Percentiles rank a stretch among this genome's conserved stretches.
These are phyloP conservation scores for Leucosporidium creatinivorum DNA, from an alignment of 768 basidiomycete species.

Conservation along the genomic window DNA sequence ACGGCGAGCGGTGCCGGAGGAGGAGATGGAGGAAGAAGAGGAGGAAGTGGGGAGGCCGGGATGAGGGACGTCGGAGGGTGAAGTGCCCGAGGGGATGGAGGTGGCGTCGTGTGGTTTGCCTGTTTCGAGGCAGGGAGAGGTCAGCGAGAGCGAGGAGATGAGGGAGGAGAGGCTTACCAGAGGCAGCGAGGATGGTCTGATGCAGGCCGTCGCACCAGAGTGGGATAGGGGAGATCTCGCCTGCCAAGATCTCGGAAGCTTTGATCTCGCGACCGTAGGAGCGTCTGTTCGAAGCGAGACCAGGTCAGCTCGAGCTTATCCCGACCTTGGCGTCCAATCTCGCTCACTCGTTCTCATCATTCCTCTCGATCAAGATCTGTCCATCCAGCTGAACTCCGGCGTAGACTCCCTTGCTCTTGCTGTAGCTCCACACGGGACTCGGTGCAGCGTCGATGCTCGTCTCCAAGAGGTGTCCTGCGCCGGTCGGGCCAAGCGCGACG, in stretches of 20 bases:
- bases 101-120: not conserved
- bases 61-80: not conserved
- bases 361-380: conserved; percentile 15
- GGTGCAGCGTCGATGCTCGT: not conserved
- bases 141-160: not conserved
- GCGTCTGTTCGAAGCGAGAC: not conserved
- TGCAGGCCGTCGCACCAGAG: conserved; percentile 11
- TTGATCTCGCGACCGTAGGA: conserved; percentile 6
- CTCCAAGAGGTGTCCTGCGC: conserved; percentile 15
- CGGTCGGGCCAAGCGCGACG: conserved; percentile 16
- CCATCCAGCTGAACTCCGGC: conserved; percentile 3
- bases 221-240: not conserved
- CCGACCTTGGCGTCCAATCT: not conserved
- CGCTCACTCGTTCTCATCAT: conserved; percentile 19
- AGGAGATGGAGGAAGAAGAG: not conserved
- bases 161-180: conserved; percentile 7
- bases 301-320: too few species aligned
- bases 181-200: conserved; percentile 16
- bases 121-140: not conserved
- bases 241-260: conserved; percentile 20
- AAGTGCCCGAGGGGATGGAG: not conserved
- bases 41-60: conserved; percentile 2
- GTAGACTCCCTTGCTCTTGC: conserved; percentile 1
- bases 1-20: not conserved
- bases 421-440: not conserved